Conservation (phyloP, 2,329 filamentous ascomycete species). For the Scortechinia acanthostroma region DNA sequence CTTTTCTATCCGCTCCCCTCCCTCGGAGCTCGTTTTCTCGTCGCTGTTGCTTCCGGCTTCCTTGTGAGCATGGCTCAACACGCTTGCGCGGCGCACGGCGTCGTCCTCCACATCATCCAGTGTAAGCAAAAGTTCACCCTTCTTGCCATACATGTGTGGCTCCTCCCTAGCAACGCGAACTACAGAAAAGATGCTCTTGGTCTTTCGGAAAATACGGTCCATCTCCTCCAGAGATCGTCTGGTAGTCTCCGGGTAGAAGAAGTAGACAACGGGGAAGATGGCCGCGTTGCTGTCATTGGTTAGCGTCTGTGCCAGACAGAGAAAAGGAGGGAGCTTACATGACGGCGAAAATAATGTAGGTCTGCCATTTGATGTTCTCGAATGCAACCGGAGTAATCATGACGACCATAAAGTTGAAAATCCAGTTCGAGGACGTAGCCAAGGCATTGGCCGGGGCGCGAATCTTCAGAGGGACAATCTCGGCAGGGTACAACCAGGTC, state of each 20-base stretch:
- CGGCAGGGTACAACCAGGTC: conserved; percentile 51
- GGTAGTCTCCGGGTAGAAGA: conserved; percentile 60
- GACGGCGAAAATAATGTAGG: conserved; percentile 60
- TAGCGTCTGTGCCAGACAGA: neutral
- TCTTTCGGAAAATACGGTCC: conserved; percentile 56
- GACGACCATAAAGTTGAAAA: conserved; percentile 57
- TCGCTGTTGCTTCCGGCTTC: too few species aligned
- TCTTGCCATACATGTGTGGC: conserved; percentile 47
- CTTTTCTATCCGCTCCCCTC: too few species aligned
- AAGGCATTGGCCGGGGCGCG: conserved; percentile 50
- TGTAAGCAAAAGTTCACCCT: conserved; percentile 40
- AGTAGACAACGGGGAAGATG: conserved; percentile 33
- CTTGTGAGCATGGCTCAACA: neutral
- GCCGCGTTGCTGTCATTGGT: conserved; percentile 16
- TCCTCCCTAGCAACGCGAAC: conserved; percentile 33
- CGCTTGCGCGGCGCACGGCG: neutral
- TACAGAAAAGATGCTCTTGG: conserved; percentile 30
- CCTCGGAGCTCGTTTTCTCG: too few species aligned
- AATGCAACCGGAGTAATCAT: conserved; percentile 56
- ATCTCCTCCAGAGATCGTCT: conserved; percentile 61
- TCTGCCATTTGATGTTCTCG: conserved; percentile 46
- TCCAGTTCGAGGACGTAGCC: conserved; percentile 45
- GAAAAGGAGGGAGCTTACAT: conserved; percentile 41
- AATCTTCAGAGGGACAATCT: conserved; percentile 42
- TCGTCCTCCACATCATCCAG: neutral